Base-by-base conservation (phyloP, 2,329 filamentous ascomycete species). In the Neonectria punicea region DNA sequence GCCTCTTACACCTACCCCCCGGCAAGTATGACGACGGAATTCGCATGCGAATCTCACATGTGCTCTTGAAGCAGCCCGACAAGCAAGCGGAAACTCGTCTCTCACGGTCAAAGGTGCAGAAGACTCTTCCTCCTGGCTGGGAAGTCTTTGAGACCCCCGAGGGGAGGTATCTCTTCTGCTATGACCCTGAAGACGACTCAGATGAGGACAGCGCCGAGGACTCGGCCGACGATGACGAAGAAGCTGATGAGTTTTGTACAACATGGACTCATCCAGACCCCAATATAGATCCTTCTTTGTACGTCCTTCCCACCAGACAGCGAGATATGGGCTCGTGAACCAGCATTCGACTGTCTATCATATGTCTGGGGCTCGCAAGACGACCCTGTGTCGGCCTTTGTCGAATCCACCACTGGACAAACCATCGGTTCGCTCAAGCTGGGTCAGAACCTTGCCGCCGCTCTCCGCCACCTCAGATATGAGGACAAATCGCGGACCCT, bases 261-360 rank as follows among this genome's bases (percentile, higher is more conserved):
- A 59, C 55, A 2, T 59, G 50, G 50, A 50, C 16, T 46, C 61
- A 59, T 28, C 61, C 61, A 2, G 54, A 58, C 5, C 30, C 55
- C 11, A 43, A 34, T 2, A 44, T 59, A 5, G 30, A 63, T 18
- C 54, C 32, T 25, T n/a, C 55, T 4, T 22, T 50, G 7, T 63
- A 63, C 43, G 49, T 20, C 4, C 43, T 63, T 63, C 16, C 49
- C 49, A 4, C 39, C 41, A 14, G 44, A 53, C 3, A 43, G 16
- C n/a, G 30, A 41, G 30, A 53, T 59, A 9, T 47, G 43, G 30
- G 50, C n/a, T 5, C 51, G 59, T 2, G 53, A 61, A 28, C 59
- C 59, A 9, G 43, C n/a, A 10, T 63, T 54, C 28, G 55, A 59
- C 39, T 56, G 55, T 13, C 50, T 63, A 13, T 63, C 61, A 4